Evolutionary conservation across 2,329 filamentous ascomycete genomes (phyloP), one percentile per base, ranked within the genome.

Genomic region (Verticillium klebahnii): DNA sequence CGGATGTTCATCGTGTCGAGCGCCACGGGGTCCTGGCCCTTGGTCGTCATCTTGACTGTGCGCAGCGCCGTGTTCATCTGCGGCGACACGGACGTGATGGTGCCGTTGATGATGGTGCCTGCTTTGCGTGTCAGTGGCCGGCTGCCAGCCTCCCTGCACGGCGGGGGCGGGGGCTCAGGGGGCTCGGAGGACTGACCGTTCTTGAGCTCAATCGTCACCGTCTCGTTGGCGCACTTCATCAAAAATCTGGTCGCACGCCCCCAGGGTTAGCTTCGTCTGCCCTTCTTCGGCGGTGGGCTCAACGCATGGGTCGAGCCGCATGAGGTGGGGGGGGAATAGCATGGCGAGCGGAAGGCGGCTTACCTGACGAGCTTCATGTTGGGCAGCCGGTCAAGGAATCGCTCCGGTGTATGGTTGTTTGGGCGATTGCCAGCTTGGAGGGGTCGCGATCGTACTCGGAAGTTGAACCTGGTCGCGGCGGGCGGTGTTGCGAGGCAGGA

Each of bases 221-320:
- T 97, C 82, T 99, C 95, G 78, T 97, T 98, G 78, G 91, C 89
- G 79, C 94, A 98, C 84, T 99, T 99, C 94, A 98, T 98, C 70
- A 99, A 84, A 78, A 99, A 99, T 77, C 95, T 98, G 77, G 65
- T 36, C 11, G 63, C 45, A 36, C 8, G 14, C 15, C 17, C 39
- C 17, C 55, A 65, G 62, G 65, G 65, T 59, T 50, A 40, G 34
- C 25, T 45, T 45, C 25, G 7, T 29, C 34, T 29, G 23, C 25
- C 25, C 36, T 36, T 25, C 23, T 37, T 14, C 56, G 14, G 23
- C 34, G 23, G n/a, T 6, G 29, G 29, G 5, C 29, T 29, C 29
- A 5, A 29, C 29, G 29, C 34, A 25, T 63, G 58, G 64, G 63
- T 67, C 59, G 58, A 57, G 23, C 37, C 70, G 71, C 71, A 66